Base-by-base conservation (phyloP, 805 yeast genomes). In the Yarrowia sp. region DNA sequence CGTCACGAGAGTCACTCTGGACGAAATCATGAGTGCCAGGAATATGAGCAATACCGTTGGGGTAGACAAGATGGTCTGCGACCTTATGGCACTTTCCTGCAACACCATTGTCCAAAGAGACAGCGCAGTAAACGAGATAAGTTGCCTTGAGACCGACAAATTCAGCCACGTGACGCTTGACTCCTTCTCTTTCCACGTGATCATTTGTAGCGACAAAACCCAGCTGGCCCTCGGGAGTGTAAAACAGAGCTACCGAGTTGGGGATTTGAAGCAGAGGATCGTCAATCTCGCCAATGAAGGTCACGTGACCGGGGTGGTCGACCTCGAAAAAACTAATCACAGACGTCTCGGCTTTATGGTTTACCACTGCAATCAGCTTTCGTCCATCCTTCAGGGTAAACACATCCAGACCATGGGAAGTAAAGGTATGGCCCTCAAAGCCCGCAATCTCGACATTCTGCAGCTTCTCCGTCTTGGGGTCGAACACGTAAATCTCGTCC, bases 191-290 rank as follows among this genome's bases (percentile, higher is more conserved):
- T 11, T 15, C 15, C 2, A 55, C 28, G 15, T 55, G 61, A 14
- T 55, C 61, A 13, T 55, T 55, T 22, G 61, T 55, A 6, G 47
- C 47, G 4, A 55, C 47, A 11, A 55, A 41, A 2, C 61, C 61
- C 10, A 55, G 61, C 61, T 55, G 61, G 36, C 61, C 61, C 15
- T 55, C 61, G 9, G 61, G 61, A 31, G 61, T 41, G 47, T 55
- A 55, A 15, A 55, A 55, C 17, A 55, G 47, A 4, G 61, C 61
- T 1, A 55, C 47, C 13, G 61, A 55, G 47, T 55, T 55, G 61
- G 61, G 61, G 7, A 55, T 22, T 15, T 17, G 7, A 17, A 55
- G 4, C 3, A 55, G 47, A 1, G 39, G 39, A 31, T 55, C 47
- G 47, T 55, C 31, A 38, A 55, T 41, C 13, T 55, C 61, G n/a